Conservation (phyloP, 1,284 basidiomycete species). For the Schizopora paradoxa region DNA sequence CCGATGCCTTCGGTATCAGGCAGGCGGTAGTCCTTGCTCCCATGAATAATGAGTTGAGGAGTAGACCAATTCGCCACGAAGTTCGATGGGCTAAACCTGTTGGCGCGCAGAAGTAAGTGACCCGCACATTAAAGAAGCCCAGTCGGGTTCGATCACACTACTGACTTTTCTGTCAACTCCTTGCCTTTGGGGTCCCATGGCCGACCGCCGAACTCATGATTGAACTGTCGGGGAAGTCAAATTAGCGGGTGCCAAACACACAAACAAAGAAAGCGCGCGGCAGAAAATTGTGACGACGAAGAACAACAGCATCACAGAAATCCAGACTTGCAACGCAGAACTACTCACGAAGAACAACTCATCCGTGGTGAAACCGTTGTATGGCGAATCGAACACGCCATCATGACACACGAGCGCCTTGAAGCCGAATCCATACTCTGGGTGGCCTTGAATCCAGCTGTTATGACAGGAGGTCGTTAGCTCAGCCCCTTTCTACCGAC, state of each 20-base stretch:
- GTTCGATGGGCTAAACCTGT: constrained; percentile 68
- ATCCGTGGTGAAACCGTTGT: constrained; percentile 78
- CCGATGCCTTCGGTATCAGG: constrained; percentile 80
- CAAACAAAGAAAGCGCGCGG: not conserved
- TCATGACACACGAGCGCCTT: constrained; percentile 88
- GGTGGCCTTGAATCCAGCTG: constrained; percentile 94
- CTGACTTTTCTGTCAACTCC: constrained; percentile 51
- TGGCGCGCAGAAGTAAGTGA: not conserved
- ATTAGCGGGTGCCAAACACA: not conserved
- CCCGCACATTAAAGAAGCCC: not conserved
- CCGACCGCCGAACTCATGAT: constrained; percentile 77
- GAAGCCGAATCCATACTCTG: constrained; percentile 79
- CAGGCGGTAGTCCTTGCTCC: constrained; percentile 81
- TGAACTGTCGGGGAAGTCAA: constrained; percentile 45
- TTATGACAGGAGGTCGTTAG: constrained; percentile 12
- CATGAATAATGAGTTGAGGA: constrained; percentile 80
- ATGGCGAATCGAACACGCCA: constrained; percentile 73
- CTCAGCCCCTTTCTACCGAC: too few relatives aligned
- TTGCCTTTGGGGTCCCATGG: constrained; percentile 67
- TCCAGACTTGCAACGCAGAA: not conserved
- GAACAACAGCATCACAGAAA: not conserved
- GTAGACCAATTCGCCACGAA: constrained; percentile 82
- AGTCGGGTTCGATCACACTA: constrained; percentile 3
- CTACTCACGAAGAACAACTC: constrained; percentile 77
- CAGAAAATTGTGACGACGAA: not conserved